These are phyloP conservation scores for Saccharomyces hybrid DNA, from an alignment of 1,139 yeast genomes.

Conservation along the genomic window DNA sequence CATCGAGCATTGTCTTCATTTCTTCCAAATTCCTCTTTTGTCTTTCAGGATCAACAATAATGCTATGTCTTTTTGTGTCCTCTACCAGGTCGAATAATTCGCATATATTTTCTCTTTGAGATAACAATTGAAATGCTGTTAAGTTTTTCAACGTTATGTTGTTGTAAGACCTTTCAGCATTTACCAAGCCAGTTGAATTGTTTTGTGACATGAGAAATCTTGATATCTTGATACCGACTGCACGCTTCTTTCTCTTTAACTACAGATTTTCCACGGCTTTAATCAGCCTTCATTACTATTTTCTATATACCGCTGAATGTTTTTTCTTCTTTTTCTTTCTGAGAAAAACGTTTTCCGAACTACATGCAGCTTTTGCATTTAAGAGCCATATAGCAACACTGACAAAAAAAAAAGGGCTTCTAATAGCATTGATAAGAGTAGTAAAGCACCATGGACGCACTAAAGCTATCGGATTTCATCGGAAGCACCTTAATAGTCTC, in stretches of 20 bases:
- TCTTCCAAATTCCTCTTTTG: constrained; percentile 13
- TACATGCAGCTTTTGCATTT: neutral
- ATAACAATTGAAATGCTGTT: constrained; percentile 27
- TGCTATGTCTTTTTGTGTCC: constrained; percentile 16
- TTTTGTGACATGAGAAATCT: neutral
- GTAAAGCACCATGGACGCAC: constrained; percentile 10
- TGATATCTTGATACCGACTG: neutral
- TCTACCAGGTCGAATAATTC: constrained; percentile 28
- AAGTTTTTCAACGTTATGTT: constrained; percentile 26
- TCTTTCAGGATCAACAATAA: constrained; percentile 13
- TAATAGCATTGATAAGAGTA: neutral
- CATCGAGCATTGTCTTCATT: constrained; percentile 16
- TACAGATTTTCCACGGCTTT: neutral
- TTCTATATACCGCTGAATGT: neutral
- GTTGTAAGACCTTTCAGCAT: constrained; percentile 7
- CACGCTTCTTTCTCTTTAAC: constrained; percentile 4
- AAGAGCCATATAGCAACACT: neutral
- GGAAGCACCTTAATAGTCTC: constrained; percentile 19
- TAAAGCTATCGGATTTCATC: constrained; percentile 21
- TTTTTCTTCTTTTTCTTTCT: constrained; percentile 4
- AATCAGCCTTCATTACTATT: neutral
- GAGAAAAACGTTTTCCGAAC: neutral
- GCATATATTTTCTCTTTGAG: constrained; percentile 26
- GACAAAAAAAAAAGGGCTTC: neutral
- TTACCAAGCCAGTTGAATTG: neutral